phyloP scores from a whole-genome alignment of 1,284 basidiomycete genomes.

The Trametes versicolor region DNA sequence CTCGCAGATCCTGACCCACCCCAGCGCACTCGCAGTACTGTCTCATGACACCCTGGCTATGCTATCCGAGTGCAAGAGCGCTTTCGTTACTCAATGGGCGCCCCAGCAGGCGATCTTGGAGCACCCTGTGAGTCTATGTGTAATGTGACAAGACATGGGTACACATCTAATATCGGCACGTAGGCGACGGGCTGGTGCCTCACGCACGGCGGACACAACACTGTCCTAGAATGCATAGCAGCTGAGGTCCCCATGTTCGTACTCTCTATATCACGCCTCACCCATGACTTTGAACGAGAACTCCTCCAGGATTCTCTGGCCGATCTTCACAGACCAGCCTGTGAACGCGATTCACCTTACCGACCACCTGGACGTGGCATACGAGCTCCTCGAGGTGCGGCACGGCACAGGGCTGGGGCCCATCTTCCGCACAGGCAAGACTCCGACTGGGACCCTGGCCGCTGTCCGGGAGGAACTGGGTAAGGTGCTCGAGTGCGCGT shows the following conservation, averaged over 20 bases:
- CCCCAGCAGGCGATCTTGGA: constrained; percentile 36
- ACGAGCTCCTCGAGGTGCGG: constrained; percentile 38
- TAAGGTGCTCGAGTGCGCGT: not conserved
- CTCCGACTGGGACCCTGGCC: not conserved
- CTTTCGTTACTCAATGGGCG: constrained; percentile 26
- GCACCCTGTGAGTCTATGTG: constrained; percentile 31
- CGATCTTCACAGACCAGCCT: constrained; percentile 39
- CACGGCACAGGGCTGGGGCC: constrained; percentile 33
- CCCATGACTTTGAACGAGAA: not conserved
- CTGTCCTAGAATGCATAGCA: constrained; percentile 31
- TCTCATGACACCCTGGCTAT: constrained; percentile 11
- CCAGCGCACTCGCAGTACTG: constrained; percentile 16
- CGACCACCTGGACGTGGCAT: constrained; percentile 34
- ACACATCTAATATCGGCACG: not conserved
- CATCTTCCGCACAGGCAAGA: constrained; percentile 30
- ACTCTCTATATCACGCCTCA: not conserved
- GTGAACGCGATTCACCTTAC: constrained; percentile 32
- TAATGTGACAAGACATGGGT: not conserved
- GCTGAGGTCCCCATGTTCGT: constrained; percentile 30
- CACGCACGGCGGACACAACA: too few relatives aligned
- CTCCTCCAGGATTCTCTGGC: constrained; percentile 29
- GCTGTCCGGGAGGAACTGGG: not conserved
- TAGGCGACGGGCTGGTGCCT: constrained; percentile 37
- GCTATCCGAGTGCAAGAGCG: constrained; percentile 24
- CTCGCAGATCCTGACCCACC: constrained; percentile 33